A percentile compares a stretch with the other conserved stretches of the same genome.
phyloP scores from a whole-genome alignment of 1,284 basidiomycete genomes.

The Neolentinus lepideus region DNA sequence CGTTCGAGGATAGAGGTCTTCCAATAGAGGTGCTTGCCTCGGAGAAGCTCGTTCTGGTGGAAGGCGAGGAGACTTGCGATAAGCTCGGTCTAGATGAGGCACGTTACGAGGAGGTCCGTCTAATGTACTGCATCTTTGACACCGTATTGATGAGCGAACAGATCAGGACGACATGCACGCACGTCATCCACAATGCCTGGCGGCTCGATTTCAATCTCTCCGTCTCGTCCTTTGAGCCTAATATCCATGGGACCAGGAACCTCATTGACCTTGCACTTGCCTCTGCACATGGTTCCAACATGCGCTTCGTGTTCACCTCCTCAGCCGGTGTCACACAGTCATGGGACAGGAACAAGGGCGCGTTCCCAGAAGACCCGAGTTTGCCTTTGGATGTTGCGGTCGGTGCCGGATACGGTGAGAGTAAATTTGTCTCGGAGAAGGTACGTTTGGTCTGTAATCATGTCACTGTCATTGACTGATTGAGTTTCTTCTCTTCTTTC shows the following conservation, averaged over 20 bases:
- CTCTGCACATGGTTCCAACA: constrained; percentile 3
- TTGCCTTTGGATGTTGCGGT: constrained; percentile 15
- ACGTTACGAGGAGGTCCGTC: neutral
- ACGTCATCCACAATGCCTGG: constrained; percentile 34
- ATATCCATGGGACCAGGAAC: constrained; percentile 25
- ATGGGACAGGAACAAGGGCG: constrained; percentile 11
- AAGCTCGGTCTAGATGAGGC: neutral
- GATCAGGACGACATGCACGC: neutral
- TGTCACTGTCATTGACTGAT: no score
- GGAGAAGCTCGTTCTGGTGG: neutral
- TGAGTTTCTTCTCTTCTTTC: no score
- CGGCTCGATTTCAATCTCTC: constrained; percentile 34
- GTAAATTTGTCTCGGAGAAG: constrained; percentile 22
- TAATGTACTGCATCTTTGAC: neutral
- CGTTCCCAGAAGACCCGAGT: constrained; percentile 24
- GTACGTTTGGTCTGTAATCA: constrained; percentile 8
- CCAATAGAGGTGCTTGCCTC: neutral
- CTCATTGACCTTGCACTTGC: constrained; percentile 27
- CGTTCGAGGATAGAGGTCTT: neutral
- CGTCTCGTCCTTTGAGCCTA: constrained; percentile 27
- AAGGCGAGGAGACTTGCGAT: neutral
- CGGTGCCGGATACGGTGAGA: constrained; percentile 24
- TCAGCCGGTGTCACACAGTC: constrained; percentile 17
- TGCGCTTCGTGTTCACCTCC: constrained; percentile 25
- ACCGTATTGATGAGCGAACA: no score